A percentile compares a stretch with the other conserved stretches of the same genome.
Conservation (phyloP, 1,284 basidiomycete species). For the Heliocybe sulcata region DNA sequence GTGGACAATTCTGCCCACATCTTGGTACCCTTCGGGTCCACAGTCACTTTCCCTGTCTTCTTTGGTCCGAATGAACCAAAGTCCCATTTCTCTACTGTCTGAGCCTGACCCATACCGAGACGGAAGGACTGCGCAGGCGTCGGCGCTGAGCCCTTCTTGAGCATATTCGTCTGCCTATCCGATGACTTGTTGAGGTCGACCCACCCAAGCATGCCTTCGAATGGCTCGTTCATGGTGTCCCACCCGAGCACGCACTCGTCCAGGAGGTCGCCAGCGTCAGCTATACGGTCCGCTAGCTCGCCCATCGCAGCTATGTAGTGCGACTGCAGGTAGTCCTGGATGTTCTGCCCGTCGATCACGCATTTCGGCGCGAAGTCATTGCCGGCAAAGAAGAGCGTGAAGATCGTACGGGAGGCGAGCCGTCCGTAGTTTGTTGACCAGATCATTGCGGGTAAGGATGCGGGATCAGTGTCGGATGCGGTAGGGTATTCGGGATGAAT, state of each 20-base stretch:
- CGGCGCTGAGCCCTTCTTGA: slow-evolving; percentile 85
- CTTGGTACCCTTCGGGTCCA: slow-evolving; percentile 79
- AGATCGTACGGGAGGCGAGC: slow-evolving; percentile 83
- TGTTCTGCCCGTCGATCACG: slow-evolving; percentile 86
- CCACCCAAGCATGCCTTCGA: slow-evolving; percentile 81
- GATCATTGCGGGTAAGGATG: slow-evolving; percentile 83
- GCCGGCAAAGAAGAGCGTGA: slow-evolving; percentile 94
- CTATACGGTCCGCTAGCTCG: slow-evolving; percentile 70
- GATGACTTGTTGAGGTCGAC: slow-evolving; percentile 66
- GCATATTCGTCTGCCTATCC: slow-evolving; percentile 55
- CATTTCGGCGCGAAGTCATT: slow-evolving; percentile 87
- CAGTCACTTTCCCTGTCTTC: slow-evolving; percentile 61
- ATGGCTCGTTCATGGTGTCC: slow-evolving; percentile 96
- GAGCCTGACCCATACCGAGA: slow-evolving; percentile 82
- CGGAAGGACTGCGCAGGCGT: slow-evolving; percentile 81
- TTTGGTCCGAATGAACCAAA: slow-evolving; percentile 81
- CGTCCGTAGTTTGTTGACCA: slow-evolving; percentile 97
- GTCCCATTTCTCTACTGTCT: slow-evolving; percentile 82
- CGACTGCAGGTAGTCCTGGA: slow-evolving; percentile 89
- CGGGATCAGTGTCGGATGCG: slow-evolving; percentile 57
- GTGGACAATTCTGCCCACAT: slow-evolving; percentile 59
- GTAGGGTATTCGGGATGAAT: slow-evolving; percentile 86
- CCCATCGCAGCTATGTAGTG: slow-evolving; percentile 82
- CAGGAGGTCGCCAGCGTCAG: slow-evolving; percentile 64
- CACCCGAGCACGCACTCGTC: slow-evolving; percentile 92